Base-by-base conservation (phyloP, 768 basidiomycete species). In the Podaxis carcinomalis region DNA sequence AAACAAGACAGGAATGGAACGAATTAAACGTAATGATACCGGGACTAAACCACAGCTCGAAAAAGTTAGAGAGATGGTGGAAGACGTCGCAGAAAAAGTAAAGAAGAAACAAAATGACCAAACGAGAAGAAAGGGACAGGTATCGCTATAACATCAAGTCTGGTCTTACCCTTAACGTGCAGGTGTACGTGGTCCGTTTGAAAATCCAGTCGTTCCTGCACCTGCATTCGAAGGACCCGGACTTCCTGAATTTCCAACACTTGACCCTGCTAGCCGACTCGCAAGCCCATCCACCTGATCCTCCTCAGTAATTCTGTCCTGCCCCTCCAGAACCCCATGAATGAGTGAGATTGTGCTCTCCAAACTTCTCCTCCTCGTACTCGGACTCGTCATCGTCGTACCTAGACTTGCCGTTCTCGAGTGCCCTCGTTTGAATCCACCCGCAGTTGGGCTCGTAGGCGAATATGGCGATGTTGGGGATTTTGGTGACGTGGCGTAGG, bases 341-440 rank as follows among this genome's bases (percentile, higher is more conserved):
- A 98, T 96, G 71, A 98, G 83, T 63, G 89, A 89, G 80, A 95
- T 94, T 56, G 97, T 98, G 72, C 90, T 95, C 80, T 98, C 96
- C 72, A 98, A 73, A 71, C 91, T 93, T 72, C 96, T 79, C 74
- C 96, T 79, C 65, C 97, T 79, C 53, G 89, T 98, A 72, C 92
- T 95, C 13, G 97, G 96, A 68, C 89, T 92, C 54, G 95, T 96
- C 86, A 88, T 90, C 65, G 95, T 98, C 65, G 96, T 98, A 3
- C 96, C 96, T 63, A 98, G 73, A 69, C 92, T 95, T 54, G 88
- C 86, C 68, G 90, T 86, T 47, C 93, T 81, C 2, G 80, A 81
- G 66, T 91, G 90, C 13, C 90, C 86, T 42, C 89, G 84, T 63
- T 82, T 84, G 81, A 86, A 88, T 5, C 84, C 81, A 25, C 70